A percentile compares a stretch with the other conserved stretches of the same genome.
phyloP scores from a whole-genome alignment of 805 yeast species.

The Candida sonorensis region DNA sequence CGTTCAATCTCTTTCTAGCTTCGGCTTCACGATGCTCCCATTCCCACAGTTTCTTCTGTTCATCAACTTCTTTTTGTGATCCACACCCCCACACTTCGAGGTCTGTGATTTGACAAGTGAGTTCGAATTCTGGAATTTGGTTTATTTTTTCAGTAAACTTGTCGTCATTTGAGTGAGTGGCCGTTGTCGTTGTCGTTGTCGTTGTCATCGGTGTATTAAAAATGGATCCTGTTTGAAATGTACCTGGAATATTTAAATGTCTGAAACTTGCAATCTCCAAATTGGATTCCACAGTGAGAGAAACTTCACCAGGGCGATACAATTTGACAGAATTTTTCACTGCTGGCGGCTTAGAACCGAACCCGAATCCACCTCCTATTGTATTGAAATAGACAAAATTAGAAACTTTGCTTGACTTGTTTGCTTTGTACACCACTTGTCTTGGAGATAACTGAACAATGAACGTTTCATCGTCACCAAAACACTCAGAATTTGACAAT shows the following conservation, averaged over 20 bases:
- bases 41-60: constrained; percentile 73
- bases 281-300: constrained; percentile 69
- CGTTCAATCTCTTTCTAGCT: constrained; percentile 65
- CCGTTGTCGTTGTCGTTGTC: too few relatives aligned
- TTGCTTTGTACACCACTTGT: constrained; percentile 41
- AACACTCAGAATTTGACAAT: constrained; percentile 58
- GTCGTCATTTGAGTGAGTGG: too few relatives aligned
- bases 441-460: constrained; percentile 65
- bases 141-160: too few relatives aligned
- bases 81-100: constrained; percentile 94
- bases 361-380: constrained; percentile 74
- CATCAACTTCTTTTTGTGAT: constrained; percentile 64
- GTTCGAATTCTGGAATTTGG: constrained; percentile 52
- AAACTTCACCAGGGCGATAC: constrained; percentile 67
- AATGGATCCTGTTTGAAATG: constrained; percentile 32
- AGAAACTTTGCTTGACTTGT: constrained; percentile 15
- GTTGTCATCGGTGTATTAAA: too few relatives aligned
- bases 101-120: constrained; percentile 62
- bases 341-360: constrained; percentile 66
- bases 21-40: constrained; percentile 89
- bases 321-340: constrained; percentile 36
- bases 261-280: constrained; percentile 80
- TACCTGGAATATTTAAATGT: constrained; percentile 53
- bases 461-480: constrained; percentile 55
- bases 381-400: constrained; percentile 59